Percentiles rank a stretch among this genome's conserved stretches.
Evolutionary conservation across 148 eudicot genomes (phyloP).

Genomic region (Arctostaphylos glauca): DNA sequence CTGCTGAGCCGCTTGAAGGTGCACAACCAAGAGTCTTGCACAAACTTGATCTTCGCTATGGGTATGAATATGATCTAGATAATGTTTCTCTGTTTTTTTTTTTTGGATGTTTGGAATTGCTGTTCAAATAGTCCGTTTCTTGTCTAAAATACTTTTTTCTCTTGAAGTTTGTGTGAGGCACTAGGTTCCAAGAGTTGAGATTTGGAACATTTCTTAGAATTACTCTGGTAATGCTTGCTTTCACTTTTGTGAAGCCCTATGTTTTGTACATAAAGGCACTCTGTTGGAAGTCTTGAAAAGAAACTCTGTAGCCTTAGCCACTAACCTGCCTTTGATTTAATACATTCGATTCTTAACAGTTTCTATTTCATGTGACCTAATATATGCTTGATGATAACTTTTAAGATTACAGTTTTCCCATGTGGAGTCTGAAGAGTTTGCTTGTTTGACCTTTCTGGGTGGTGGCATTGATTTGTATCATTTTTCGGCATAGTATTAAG

Average conservation of each 20-base stretch:
- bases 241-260: neutral
- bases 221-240: neutral
- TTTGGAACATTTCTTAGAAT: neutral
- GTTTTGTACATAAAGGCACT: neutral
- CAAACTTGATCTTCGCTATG: constrained; percentile 94
- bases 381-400: constrained; percentile 2
- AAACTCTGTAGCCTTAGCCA: neutral
- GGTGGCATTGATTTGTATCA: neutral
- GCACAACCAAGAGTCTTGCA: constrained; percentile 70
- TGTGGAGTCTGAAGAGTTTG: neutral
- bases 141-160: neutral
- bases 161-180: neutral
- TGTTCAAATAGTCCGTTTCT: neutral
- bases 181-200: constrained; percentile 1
- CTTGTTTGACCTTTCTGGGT: neutral
- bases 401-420: neutral
- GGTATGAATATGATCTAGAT: constrained; percentile 46
- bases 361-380: neutral
- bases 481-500: neutral
- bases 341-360: neutral
- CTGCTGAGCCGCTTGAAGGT: constrained; percentile 69
- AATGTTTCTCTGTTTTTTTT: neutral
- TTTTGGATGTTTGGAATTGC: constrained; percentile 7
- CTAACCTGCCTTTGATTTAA: neutral
- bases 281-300: neutral